Base-by-base conservation (phyloP, 805 yeast species). In the Kurtzmaniella fragi region DNA sequence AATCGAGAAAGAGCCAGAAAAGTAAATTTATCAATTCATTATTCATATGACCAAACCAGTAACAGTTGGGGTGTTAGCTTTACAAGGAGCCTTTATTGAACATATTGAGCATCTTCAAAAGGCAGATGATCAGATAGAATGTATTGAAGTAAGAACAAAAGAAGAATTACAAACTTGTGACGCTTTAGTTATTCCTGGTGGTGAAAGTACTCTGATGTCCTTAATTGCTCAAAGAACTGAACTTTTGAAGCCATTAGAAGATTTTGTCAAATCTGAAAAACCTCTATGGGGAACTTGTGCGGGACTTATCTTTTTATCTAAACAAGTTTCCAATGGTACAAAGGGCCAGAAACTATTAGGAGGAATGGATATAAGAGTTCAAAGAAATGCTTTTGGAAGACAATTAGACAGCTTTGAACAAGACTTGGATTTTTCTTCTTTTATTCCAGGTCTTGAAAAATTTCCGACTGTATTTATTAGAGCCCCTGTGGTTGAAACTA, bases 251-350 rank as follows among this genome's bases (percentile, higher is more conserved):
- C 82, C 84, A 2, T 61, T 84, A 39, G 58, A 68, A 31, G 53
- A 63, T 10, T 78, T 74, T 54, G 76, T 80, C 17, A 66, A 71
- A 35, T 61, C 71, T 6, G 61, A 62, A 15, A 75, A 73, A 43
- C 80, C 85, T 1, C 73, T 78, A 10, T 85, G 95, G 95, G 95
- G 95, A 0, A 85, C 95, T 1, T 85, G 95, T 59, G 95, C 95
- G 2, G 95, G 95, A 2, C 62, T 85, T 48, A 84, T 85, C 37
- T 70, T 84, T 46, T 62, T 85, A 17, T 73, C 89, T 6, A 65
- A 71, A 40, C 66, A 70, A 34, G 64, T 81, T 28, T 61, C 69
- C 12, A 72, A 77, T 50, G 82, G 78, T 15, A 70, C 70, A 35
- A 68, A 65, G 1, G 71, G 74, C 16, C 83, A 84, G 45, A 62